Conservation (phyloP, 2,329 filamentous ascomycete genomes). For the Cladosporium phlei region DNA sequence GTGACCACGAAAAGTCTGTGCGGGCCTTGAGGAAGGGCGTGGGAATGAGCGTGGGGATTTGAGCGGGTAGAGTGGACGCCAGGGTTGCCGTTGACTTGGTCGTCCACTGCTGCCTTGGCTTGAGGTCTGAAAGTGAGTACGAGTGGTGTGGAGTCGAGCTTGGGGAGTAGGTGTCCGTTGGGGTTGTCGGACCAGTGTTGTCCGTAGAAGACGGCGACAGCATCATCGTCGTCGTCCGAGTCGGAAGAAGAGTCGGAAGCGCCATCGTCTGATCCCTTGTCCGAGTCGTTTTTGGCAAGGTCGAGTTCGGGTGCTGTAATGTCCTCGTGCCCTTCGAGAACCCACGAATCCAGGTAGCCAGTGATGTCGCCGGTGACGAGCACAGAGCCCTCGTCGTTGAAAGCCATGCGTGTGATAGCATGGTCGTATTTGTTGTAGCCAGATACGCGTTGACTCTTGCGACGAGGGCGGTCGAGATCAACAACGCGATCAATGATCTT, state of each 20-base stretch:
- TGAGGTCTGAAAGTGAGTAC: slow-evolving; percentile 45
- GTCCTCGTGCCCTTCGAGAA: slow-evolving; percentile 58
- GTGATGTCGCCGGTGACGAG: slow-evolving; percentile 75
- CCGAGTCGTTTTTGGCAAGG: slow-evolving; percentile 24
- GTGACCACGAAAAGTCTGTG: slow-evolving; percentile 58
- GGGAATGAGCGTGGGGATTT: slow-evolving; percentile 50
- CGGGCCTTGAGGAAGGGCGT: slow-evolving; percentile 52
- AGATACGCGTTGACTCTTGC: slow-evolving; percentile 27
- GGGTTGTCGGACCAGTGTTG: slow-evolving; percentile 74
- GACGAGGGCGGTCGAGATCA: slow-evolving; percentile 35
- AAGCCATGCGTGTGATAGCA: slow-evolving; percentile 67
- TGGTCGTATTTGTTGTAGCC: slow-evolving; percentile 67
- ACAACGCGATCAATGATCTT: slow-evolving; percentile 35
- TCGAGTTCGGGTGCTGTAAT: slow-evolving; percentile 40
- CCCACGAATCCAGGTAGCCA: slow-evolving; percentile 84
- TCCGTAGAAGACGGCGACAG: slow-evolving; percentile 48
- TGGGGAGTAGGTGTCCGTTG: slow-evolving; percentile 45
- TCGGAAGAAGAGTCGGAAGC: slow-evolving; percentile 28
- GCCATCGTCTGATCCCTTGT: slow-evolving; percentile 24
- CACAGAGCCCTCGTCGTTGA: slow-evolving; percentile 75
- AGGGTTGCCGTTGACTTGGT: slow-evolving; percentile 41
- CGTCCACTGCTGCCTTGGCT: slow-evolving; percentile 5
- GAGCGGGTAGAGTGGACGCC: slow-evolving; percentile 47
- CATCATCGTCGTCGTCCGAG: slow-evolving; percentile 45
- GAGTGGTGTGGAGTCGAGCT: slow-evolving; percentile 42